phyloP scores from a whole-genome alignment of 352 stramenopile genomes.

The Pythium aquatile region DNA sequence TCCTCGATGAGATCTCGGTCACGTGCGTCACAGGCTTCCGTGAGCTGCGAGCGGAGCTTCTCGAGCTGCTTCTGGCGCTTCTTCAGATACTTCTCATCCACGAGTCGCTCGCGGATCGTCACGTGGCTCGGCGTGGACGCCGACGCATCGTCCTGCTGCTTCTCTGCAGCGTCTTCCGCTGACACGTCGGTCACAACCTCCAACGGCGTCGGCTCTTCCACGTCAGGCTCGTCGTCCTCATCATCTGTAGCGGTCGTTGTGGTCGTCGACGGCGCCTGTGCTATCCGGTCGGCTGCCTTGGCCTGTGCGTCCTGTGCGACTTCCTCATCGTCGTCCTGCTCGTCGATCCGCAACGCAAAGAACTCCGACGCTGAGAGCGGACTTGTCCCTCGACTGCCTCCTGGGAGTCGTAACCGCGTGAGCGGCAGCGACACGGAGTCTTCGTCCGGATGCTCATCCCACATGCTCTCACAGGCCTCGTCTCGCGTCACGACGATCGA shows the following conservation, averaged over 20 bases:
- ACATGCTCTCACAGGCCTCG: slow-evolving; percentile 81
- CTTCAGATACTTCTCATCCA: slow-evolving; percentile 76
- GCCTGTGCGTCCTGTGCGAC: slow-evolving; percentile 23
- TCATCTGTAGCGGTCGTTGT: slow-evolving; percentile 7
- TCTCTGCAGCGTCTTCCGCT: background rate
- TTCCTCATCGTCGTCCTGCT: slow-evolving; percentile 32
- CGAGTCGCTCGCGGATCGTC: slow-evolving; percentile 43
- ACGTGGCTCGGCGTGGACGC: slow-evolving; percentile 25
- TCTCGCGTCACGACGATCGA: slow-evolving; percentile 53
- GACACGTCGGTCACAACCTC: slow-evolving; percentile 6
- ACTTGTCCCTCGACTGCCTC: slow-evolving; percentile 10
- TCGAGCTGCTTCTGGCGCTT: slow-evolving; percentile 77
- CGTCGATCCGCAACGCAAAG: slow-evolving; percentile 19
- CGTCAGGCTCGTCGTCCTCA: slow-evolving; percentile 22
- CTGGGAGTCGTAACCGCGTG: background rate
- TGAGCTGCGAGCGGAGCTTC: slow-evolving; percentile 54
- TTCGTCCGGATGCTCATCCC: slow-evolving; percentile 56
- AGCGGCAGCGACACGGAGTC: slow-evolving; percentile 11
- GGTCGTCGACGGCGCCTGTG: slow-evolving; percentile 2
- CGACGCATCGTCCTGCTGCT: background rate
- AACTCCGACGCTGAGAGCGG: slow-evolving; percentile 7
- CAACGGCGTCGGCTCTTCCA: slow-evolving; percentile 24
- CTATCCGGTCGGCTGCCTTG: slow-evolving; percentile 13
- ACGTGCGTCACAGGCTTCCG: slow-evolving; percentile 36
- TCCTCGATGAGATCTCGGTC: slow-evolving; percentile 54